phyloP scores from a whole-genome alignment of 768 basidiomycete genomes.

The Porphyrellus cyaneotinctus region DNA sequence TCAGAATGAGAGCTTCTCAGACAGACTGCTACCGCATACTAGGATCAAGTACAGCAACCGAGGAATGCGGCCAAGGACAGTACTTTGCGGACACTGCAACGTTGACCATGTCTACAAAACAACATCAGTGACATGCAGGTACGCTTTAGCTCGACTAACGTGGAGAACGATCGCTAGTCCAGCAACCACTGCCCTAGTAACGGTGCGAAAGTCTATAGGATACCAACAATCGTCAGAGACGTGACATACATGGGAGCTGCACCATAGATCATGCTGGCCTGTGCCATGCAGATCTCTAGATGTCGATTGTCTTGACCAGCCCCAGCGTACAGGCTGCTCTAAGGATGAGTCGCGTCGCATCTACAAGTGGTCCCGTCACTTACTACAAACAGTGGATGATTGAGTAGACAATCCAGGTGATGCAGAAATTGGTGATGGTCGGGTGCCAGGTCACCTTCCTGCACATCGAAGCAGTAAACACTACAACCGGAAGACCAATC shows the following conservation, averaged over 20 bases:
- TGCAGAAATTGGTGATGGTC: constrained; percentile 53
- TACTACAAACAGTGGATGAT: constrained; percentile 49
- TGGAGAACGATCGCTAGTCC: constrained; percentile 41
- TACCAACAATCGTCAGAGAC: neutral
- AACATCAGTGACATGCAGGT: constrained; percentile 1
- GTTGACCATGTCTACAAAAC: constrained; percentile 36
- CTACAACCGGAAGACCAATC: constrained; percentile 45
- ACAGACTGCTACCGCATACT: constrained; percentile 15
- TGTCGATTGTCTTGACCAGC: constrained; percentile 22
- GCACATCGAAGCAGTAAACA: constrained; percentile 42
- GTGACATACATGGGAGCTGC: constrained; percentile 48
- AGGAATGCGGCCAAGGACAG: constrained; percentile 19
- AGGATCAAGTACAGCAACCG: constrained; percentile 23
- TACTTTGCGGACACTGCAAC: constrained; percentile 24
- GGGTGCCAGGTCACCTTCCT: constrained; percentile 45
- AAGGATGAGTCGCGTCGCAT: constrained; percentile 7
- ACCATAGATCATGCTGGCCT: constrained; percentile 52
- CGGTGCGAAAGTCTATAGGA: constrained; percentile 1
- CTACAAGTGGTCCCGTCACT: constrained; percentile 21
- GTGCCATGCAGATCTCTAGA: constrained; percentile 41
- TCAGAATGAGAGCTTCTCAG: constrained; percentile 7
- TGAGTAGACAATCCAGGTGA: constrained; percentile 55
- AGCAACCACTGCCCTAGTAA: constrained; percentile 38
- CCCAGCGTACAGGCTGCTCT: constrained; percentile 33
- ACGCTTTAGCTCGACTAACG: constrained; percentile 19